A percentile compares a stretch with the other conserved stretches of the same genome.
These are phyloP conservation scores for Petrea volubilis DNA, from an alignment of 257 asterid genomes.

Conservation along the genomic window DNA sequence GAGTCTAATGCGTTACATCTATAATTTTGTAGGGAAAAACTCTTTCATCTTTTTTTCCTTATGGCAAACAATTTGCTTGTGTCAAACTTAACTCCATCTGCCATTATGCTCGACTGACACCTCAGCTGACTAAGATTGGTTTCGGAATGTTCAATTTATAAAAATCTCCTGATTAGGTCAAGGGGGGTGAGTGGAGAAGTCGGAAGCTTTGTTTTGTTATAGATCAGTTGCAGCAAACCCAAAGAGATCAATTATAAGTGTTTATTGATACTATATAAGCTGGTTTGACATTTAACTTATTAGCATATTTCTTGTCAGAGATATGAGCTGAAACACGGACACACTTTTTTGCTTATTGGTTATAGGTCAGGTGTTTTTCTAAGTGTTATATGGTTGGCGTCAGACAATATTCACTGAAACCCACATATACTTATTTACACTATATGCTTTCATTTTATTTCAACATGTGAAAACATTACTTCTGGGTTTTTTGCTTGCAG, in stretches of 20 bases:
- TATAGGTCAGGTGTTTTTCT: constrained; percentile 11
- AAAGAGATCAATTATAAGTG: neutral
- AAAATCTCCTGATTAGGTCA: neutral
- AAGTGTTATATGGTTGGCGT: constrained; percentile 4
- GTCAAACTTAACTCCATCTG: neutral
- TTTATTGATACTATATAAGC: neutral
- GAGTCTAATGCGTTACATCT: neutral
- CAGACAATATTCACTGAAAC: neutral
- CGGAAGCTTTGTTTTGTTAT: neutral
- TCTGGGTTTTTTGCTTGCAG: constrained; percentile 44
- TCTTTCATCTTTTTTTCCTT: neutral
- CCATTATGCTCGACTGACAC: neutral
- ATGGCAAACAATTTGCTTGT: neutral
- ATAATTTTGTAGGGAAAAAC: constrained; percentile 4
- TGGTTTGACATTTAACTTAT: neutral
- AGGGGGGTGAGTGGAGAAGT: neutral
- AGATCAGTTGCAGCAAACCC: neutral
- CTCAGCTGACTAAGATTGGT: neutral
- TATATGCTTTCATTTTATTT: constrained; percentile 14
- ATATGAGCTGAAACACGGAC: neutral
- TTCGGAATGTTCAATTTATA: neutral
- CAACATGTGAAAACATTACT: constrained; percentile 4
- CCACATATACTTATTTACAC: neutral
- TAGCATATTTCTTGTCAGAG: neutral
- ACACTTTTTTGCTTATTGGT: neutral